Evolutionary conservation across 176 grass and related monocot genomes (phyloP).

Genomic region (Guadua angustifolia): DNA sequence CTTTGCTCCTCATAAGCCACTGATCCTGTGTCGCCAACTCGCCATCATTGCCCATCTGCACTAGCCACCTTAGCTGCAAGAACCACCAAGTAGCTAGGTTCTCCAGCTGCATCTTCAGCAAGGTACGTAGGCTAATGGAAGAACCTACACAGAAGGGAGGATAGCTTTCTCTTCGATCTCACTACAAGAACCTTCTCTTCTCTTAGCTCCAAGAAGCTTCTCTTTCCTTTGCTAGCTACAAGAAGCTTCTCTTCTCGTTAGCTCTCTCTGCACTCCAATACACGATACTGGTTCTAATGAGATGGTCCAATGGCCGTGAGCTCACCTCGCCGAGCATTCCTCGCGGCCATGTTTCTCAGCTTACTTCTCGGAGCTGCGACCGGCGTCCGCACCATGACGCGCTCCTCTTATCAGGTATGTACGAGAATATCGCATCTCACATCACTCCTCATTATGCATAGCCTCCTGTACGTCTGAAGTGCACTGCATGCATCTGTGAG

Average conservation of each 20-base stretch:
- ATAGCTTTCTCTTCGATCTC: constrained; percentile 28
- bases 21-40: background rate
- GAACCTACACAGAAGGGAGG: background rate
- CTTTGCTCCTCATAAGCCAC: constrained; percentile 24
- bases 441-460: background rate
- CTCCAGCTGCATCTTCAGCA: constrained; percentile 5
- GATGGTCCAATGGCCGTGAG: constrained; percentile 69
- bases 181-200: background rate
- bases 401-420: constrained; percentile 63
- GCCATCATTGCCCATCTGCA: constrained; percentile 15
- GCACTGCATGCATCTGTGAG: background rate
- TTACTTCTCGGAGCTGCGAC: constrained; percentile 50
- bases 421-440: background rate
- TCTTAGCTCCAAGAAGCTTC: constrained; percentile 12
- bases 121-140: background rate
- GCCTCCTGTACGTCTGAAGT: background rate
- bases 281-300: constrained; percentile 18
- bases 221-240: background rate
- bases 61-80: constrained; percentile 7
- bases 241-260: constrained; percentile 34
- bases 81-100: background rate
- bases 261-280: background rate
- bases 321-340: constrained; percentile 45
- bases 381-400: constrained; percentile 40
- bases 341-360: constrained; percentile 48